Evolutionary conservation across 1,139 yeast genomes (phyloP).

Genomic region (Sugiyamaella xylanicola): DNA sequence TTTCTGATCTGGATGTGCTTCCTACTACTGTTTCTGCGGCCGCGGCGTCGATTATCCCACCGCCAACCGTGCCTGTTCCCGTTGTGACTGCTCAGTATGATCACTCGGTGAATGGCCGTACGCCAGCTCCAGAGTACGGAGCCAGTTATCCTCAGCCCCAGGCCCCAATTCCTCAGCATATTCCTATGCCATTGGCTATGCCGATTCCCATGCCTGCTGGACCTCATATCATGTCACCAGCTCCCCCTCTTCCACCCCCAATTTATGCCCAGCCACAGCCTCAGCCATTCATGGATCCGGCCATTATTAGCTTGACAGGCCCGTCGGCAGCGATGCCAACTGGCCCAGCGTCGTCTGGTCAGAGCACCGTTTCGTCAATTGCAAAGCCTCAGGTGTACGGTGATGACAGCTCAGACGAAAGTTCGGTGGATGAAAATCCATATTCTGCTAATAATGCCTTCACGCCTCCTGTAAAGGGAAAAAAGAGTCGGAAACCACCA

Average conservation of each 20-base stretch:
- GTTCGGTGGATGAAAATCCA: conserved; percentile 22
- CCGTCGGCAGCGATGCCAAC: conserved; percentile 28
- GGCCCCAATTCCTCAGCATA: conserved; percentile 12
- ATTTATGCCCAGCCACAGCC: conserved; percentile 2
- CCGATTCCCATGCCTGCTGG: conserved; percentile 6
- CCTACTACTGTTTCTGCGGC: conserved; percentile 20
- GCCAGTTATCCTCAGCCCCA: not conserved
- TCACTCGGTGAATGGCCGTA: conserved; percentile 6
- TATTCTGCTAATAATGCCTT: conserved; percentile 18
- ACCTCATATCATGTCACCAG: not conserved
- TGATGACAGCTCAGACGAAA: conserved; percentile 14
- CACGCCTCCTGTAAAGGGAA: conserved; percentile 4
- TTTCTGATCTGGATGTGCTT: conserved; percentile 39
- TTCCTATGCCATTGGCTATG: not conserved
- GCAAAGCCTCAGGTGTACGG: conserved; percentile 9
- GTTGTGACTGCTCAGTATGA: not conserved
- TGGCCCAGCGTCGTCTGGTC: not conserved
- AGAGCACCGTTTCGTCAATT: not conserved
- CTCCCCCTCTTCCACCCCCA: conserved; percentile 20
- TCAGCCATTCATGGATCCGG: conserved; percentile 35
- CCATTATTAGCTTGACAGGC: conserved; percentile 29
- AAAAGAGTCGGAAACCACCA: conserved; percentile 12
- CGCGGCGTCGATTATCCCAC: conserved; percentile 4
- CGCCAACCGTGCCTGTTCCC: conserved; percentile 12
- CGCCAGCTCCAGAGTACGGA: not conserved